Evolutionary conservation across 2,329 filamentous ascomycete species (phyloP).

Genomic region (Colletotrichum camelliae): DNA sequence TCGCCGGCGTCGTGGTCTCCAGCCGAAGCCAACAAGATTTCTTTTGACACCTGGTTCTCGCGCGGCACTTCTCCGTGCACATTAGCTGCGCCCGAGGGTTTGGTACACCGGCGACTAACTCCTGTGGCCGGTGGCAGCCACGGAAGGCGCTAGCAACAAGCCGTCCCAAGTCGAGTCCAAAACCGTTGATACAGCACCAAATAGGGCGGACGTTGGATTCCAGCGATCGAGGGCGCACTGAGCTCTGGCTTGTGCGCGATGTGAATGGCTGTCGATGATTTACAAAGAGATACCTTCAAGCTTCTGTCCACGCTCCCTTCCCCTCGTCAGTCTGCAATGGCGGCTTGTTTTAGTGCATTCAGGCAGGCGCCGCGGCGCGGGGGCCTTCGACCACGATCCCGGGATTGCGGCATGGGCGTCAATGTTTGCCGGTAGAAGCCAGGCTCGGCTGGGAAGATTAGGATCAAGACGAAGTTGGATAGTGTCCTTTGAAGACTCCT

Average conservation of each 20-base stretch:
- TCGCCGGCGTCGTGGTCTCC: not conserved
- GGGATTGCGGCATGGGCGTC: not conserved
- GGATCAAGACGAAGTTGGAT: too few species aligned
- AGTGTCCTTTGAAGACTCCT: too few species aligned
- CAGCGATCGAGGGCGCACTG: not conserved
- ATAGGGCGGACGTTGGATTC: not conserved
- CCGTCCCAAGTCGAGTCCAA: not conserved
- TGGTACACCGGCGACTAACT: conserved; percentile 11
- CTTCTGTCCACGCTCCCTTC: not conserved
- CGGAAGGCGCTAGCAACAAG: not conserved
- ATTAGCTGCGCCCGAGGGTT: conserved; percentile 6
- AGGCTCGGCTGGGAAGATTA: too few species aligned
- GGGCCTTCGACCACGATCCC: not conserved
- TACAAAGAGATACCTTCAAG: too few species aligned
- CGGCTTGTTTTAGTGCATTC: not conserved
- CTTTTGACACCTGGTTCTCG: not conserved
- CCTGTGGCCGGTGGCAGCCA: not conserved
- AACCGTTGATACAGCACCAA: not conserved
- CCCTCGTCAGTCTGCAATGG: not conserved
- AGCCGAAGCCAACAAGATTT: not conserved
- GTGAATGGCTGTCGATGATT: not conserved
- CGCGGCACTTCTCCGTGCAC: not conserved
- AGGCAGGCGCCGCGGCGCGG: not conserved
- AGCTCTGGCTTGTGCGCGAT: not conserved
- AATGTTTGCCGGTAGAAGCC: not conserved